Evolutionary conservation across 768 basidiomycete genomes (phyloP), one percentile per base, ranked within the genome.

Genomic region (Boletus rubropictus): DNA sequence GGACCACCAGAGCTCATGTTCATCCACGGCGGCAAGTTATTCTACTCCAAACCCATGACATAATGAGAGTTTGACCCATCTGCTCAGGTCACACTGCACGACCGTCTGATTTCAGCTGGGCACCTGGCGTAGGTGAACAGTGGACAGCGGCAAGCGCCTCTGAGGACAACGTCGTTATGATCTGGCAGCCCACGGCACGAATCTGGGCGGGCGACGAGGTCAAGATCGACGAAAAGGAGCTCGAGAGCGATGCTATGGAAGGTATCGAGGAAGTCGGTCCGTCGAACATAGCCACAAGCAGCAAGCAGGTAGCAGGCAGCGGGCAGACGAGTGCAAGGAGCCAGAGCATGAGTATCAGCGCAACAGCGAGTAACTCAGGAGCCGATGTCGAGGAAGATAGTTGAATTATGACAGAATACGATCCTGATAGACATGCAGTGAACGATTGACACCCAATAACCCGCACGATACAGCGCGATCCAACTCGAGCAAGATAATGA

Each of bases 1-100:
- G 96, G 96, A 1, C 93, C 96, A 14, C 96, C 96, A 1, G 96
- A 99, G 66, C 69, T 98, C 48, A 68, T 98, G 54, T 99, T 99
- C 66, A 79, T 97, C 39, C 96, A 99, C 56, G 96, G 96, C 56
- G 96, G 87, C 81, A 72, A 51, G 80, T 54, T 62, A 57, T 29
- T 7, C 7, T 21, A 35, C 20, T 15, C 34, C 17, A 4, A 39
- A 39, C 24, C 4, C 15, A 28, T 17, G 9, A 7, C 11, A 15
- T 45, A 21, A 35, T 1, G 14, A 32, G n/a, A 46, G 43, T 43
- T 49, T 27, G 44, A 43, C 33, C 39, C 10, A 20, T 36, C 24
- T 38, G 27, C 38, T n/a, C 46, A 89, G 87, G 89, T 18, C 89
- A 92, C 58, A 92, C 89, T 3, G 79, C 90, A 24, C 81, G 89